Conservation (phyloP, 169 alveolate species). For the Eimeria falciformis region DNA sequence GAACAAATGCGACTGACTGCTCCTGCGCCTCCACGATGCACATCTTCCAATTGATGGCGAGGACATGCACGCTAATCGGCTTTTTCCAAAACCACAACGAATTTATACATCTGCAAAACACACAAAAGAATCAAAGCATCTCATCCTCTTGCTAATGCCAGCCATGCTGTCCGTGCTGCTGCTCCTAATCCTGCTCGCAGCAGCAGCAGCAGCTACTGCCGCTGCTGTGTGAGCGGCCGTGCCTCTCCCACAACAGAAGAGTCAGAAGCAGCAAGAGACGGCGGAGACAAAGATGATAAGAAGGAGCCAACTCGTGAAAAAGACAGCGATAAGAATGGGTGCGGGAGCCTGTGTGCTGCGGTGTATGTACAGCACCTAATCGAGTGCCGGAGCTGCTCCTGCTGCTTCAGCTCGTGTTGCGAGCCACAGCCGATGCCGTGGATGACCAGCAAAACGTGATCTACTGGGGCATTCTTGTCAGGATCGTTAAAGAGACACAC, state of each 20-base stretch:
- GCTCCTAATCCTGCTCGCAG: neutral
- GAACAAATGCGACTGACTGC: constrained; percentile 34
- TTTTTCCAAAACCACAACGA: constrained; percentile 64
- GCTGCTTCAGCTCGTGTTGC: constrained; percentile 47
- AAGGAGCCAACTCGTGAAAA: too few species aligned
- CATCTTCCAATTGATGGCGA: constrained; percentile 68
- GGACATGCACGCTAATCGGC: constrained; percentile 67
- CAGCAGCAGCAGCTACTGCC: neutral
- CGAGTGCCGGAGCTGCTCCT: constrained; percentile 50
- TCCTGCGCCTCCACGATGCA: constrained; percentile 70
- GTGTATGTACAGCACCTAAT: too few species aligned
- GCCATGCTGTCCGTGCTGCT: neutral
- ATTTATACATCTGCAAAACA: constrained; percentile 47
- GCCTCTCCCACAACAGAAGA: too few species aligned
- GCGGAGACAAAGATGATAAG: too few species aligned
- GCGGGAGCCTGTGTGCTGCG: too few species aligned
- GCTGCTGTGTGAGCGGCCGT: too few species aligned
- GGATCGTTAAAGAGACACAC: neutral
- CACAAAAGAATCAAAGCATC: neutral
- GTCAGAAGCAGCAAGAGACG: too few species aligned
- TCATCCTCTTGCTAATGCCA: neutral
- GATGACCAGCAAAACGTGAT: constrained; percentile 68
- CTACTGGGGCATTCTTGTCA: constrained; percentile 22
- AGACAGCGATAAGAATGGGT: too few species aligned
- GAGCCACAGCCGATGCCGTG: constrained; percentile 75